Conservation (phyloP, 176 grass and related monocot species). For the Rhynchospora tenuis region DNA sequence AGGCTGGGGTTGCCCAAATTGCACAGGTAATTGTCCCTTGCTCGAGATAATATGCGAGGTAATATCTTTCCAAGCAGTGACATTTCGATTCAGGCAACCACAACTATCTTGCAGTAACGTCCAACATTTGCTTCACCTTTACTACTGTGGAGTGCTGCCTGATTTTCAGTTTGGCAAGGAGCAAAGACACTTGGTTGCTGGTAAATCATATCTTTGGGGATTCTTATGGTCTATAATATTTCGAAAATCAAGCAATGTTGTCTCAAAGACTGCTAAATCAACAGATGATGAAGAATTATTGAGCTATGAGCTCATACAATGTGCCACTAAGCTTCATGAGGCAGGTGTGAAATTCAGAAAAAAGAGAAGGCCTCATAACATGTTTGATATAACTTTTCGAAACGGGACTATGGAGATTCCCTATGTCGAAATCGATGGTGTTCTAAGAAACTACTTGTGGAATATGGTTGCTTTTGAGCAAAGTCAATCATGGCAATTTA, state of each 20-base stretch:
- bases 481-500: background rate
- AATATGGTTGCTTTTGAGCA: conserved; percentile 42
- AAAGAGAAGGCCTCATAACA: background rate
- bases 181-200: background rate
- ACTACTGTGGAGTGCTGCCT: background rate
- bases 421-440: background rate
- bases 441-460: background rate
- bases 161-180: background rate
- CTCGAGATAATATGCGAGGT: background rate
- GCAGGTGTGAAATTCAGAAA: background rate
- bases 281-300: no score
- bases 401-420: conserved; percentile 32
- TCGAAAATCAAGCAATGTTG: background rate
- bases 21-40: background rate
- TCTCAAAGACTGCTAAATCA: background rate
- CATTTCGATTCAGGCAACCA: background rate
- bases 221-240: background rate
- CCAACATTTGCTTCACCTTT: conserved; percentile 39
- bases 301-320: background rate
- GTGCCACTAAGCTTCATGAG: conserved; percentile 16
- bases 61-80: background rate
- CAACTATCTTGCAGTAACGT: background rate
- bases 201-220: background rate
- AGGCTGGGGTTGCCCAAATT: accelerated
- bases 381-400: conserved; percentile 15